A percentile compares a stretch with the other conserved stretches of the same genome.
These are phyloP conservation scores for Dissophora ornata DNA, from an alignment of 192 early-diverging fungal species.

Conservation along the genomic window DNA sequence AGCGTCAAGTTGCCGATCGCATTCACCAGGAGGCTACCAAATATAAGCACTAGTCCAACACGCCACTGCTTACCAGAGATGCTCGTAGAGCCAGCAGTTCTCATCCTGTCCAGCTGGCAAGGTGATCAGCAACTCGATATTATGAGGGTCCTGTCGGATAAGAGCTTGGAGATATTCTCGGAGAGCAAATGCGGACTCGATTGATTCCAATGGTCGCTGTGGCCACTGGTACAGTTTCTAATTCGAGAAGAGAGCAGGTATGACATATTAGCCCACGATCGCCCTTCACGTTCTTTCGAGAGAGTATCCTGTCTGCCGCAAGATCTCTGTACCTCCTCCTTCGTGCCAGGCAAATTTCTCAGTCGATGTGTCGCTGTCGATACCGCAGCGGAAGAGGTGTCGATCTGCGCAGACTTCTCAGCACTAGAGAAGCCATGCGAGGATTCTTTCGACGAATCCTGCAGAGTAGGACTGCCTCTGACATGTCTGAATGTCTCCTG, in stretches of 20 bases:
- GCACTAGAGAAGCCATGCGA: background rate
- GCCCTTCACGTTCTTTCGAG: too few species aligned
- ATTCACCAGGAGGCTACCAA: background rate
- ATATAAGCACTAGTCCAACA: background rate
- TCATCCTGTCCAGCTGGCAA: constrained; percentile 72
- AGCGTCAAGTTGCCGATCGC: background rate
- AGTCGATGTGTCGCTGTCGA: constrained; percentile 6
- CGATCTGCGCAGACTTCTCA: background rate
- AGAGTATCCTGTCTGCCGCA: too few species aligned
- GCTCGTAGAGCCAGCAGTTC: constrained; percentile 89
- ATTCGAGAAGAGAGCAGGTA: background rate
- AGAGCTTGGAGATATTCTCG: constrained; percentile 86
- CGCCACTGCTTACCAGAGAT: constrained; percentile 85
- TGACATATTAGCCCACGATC: too few species aligned
- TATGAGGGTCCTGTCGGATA: constrained; percentile 71
- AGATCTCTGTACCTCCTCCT: constrained; percentile 44
- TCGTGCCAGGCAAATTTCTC: constrained; percentile 46
- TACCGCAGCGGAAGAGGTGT: too few species aligned
- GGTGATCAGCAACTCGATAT: constrained; percentile 68
- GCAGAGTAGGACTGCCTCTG: too few species aligned
- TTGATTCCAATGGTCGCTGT: constrained; percentile 63
- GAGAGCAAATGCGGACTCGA: constrained; percentile 77
- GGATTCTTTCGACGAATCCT: too few species aligned
- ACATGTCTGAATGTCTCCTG: constrained; percentile 29
- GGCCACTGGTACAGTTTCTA: constrained; percentile 64